Percentiles rank a stretch among this genome's conserved stretches.
phyloP scores from a whole-genome alignment of 1,284 basidiomycete genomes.

The Tylopilus sp. region DNA sequence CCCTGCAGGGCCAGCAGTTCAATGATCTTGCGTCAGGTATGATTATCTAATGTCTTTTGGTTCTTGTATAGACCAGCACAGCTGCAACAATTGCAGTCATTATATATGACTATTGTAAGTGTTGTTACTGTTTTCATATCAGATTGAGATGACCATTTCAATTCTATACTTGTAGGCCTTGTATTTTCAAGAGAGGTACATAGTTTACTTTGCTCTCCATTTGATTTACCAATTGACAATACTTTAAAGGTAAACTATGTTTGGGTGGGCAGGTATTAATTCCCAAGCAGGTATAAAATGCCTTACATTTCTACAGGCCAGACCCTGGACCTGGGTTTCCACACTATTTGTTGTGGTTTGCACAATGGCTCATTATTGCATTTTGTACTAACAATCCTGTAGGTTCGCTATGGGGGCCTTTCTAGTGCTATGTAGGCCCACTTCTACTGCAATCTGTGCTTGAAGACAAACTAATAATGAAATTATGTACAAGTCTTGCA shows the following conservation, averaged over 20 bases:
- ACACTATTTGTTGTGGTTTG: neutral
- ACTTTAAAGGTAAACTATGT: neutral
- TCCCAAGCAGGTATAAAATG: neutral
- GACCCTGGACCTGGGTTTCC: neutral
- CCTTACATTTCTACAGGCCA: neutral
- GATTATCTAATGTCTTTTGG: no score
- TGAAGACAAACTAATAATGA: neutral
- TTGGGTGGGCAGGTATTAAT: neutral
- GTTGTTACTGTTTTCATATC: neutral
- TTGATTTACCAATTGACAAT: neutral
- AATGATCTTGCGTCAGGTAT: neutral
- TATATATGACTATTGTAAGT: slow-evolving; percentile 2
- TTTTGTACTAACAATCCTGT: neutral
- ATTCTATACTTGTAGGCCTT: slow-evolving; percentile 6
- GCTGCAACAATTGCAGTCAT: neutral
- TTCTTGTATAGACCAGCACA: neutral
- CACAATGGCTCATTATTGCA: neutral
- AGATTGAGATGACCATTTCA: neutral
- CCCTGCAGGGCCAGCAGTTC: neutral
- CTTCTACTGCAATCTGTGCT: neutral
- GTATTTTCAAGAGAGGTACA: slow-evolving; percentile 12
- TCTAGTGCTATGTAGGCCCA: neutral
- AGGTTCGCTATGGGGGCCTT: slow-evolving; percentile 2
- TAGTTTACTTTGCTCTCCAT: neutral
- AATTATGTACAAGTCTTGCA: neutral